phyloP scores from a whole-genome alignment of 129 eudicot species.

The Apium graveolens region DNA sequence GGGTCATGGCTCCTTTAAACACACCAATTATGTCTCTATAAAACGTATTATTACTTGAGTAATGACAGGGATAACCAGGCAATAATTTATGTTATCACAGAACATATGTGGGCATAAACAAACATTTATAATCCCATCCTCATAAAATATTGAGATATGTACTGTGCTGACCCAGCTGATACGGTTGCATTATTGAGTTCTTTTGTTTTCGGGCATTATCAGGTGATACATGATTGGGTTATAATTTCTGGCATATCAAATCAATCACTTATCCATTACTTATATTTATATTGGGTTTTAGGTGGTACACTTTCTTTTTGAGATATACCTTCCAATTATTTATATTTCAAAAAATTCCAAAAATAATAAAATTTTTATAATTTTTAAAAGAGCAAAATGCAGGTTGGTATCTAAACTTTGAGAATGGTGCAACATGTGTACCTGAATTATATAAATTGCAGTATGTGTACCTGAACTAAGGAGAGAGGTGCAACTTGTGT shows the following conservation, averaged over 20 bases:
- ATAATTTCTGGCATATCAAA: background rate
- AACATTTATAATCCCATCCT: background rate
- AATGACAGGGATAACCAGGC: constrained; percentile 1
- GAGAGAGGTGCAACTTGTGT: too few relatives aligned
- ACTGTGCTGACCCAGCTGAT: background rate
- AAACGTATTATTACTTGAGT: background rate
- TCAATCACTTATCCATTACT: background rate
- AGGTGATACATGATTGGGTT: background rate
- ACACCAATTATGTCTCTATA: background rate
- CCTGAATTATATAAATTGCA: too few relatives aligned
- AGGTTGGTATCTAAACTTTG: too few relatives aligned
- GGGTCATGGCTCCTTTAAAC: background rate
- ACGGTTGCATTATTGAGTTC: background rate
- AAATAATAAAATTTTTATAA: too few relatives aligned
- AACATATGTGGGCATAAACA: background rate
- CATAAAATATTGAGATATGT: background rate
- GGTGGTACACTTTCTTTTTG: too few relatives aligned
- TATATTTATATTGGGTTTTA: too few relatives aligned
- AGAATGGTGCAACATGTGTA: too few relatives aligned
- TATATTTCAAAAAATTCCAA: too few relatives aligned
- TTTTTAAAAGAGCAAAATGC: too few relatives aligned
- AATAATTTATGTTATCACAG: constrained; percentile 2
- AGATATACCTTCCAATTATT: too few relatives aligned
- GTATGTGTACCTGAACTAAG: too few relatives aligned
- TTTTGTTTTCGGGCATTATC: background rate